phyloP scores from a whole-genome alignment of 192 early-diverging fungal species.

The Coemansia erecta region DNA sequence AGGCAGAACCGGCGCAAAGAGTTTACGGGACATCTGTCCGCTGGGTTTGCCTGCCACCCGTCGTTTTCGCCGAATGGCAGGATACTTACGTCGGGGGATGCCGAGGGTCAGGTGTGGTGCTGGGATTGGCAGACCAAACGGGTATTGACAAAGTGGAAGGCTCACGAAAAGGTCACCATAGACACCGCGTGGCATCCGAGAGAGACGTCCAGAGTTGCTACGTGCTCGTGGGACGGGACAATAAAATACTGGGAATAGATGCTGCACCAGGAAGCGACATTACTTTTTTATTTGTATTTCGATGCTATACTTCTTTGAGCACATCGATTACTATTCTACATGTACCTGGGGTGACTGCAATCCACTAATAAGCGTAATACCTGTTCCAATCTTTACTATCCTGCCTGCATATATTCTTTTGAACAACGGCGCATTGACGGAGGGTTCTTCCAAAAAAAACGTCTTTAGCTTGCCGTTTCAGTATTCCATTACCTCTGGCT shows the following conservation, averaged over 20 bases:
- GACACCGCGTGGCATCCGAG: constrained; percentile 95
- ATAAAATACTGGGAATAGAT: constrained; percentile 84
- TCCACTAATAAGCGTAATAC: too few relatives aligned
- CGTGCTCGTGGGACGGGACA: constrained; percentile 92
- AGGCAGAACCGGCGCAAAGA: constrained; percentile 85
- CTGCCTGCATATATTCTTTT: too few relatives aligned
- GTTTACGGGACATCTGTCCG: constrained; percentile 90
- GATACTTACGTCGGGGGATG: constrained; percentile 85
- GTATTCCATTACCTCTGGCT: too few relatives aligned
- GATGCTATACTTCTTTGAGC: too few relatives aligned
- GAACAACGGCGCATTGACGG: too few relatives aligned
- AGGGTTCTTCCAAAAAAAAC: too few relatives aligned
- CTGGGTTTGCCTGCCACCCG: constrained; percentile 96
- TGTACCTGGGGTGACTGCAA: too few relatives aligned
- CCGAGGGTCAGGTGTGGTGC: constrained; percentile 88
- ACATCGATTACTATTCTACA: too few relatives aligned
- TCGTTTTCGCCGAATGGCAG: constrained; percentile 89
- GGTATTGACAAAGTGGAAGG: constrained; percentile 83
- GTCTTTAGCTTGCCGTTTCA: too few relatives aligned
- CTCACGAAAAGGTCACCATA: constrained; percentile 89
- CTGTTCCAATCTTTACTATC: too few relatives aligned
- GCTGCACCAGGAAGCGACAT: not conserved
- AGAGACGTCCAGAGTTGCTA: constrained; percentile 86
- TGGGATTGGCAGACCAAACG: constrained; percentile 98
- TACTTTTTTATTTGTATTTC: not conserved